Percentiles rank a stretch among this genome's conserved stretches.
These are phyloP conservation scores for Lophiotrema nucula DNA, from an alignment of 495 filamentous ascomycete species.

Conservation along the genomic window DNA sequence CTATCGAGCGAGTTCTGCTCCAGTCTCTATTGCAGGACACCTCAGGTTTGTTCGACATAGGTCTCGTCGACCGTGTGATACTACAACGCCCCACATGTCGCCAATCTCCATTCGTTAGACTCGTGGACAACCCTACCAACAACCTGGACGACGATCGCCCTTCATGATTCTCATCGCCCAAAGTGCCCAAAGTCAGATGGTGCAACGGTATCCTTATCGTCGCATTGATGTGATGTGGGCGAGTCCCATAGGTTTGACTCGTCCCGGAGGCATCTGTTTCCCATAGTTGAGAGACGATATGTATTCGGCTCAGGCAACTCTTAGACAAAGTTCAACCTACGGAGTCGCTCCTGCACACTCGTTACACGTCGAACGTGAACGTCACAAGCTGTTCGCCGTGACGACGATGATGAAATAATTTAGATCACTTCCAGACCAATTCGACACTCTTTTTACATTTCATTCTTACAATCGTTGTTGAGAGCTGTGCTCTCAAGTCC, in stretches of 20 bases:
- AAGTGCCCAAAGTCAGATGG: neutral
- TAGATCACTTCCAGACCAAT: too few relatives aligned
- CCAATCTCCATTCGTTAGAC: constrained; percentile 1
- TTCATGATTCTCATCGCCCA: neutral
- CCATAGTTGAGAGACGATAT: neutral
- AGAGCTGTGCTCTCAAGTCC: neutral
- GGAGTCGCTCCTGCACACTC: neutral
- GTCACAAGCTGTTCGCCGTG: too few relatives aligned
- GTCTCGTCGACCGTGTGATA: constrained; percentile 4
- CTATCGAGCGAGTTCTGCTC: neutral
- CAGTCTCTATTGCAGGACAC: constrained; percentile 11
- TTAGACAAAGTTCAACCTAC: neutral
- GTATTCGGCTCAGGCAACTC: neutral
- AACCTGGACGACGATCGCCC: neutral
- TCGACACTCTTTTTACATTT: neutral
- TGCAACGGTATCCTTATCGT: neutral
- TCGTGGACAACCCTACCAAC: neutral
- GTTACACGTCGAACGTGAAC: neutral
- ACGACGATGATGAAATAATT: too few relatives aligned
- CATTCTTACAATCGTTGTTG: neutral
- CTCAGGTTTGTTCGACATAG: constrained; percentile 9
- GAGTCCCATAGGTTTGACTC: neutral
- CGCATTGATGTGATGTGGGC: neutral
- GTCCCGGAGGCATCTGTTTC: neutral
- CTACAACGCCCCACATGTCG: neutral